Percentiles rank a stretch among this genome's conserved stretches.
Conservation (phyloP, 2,329 filamentous ascomycete genomes). For the Zarea fungicola region DNA sequence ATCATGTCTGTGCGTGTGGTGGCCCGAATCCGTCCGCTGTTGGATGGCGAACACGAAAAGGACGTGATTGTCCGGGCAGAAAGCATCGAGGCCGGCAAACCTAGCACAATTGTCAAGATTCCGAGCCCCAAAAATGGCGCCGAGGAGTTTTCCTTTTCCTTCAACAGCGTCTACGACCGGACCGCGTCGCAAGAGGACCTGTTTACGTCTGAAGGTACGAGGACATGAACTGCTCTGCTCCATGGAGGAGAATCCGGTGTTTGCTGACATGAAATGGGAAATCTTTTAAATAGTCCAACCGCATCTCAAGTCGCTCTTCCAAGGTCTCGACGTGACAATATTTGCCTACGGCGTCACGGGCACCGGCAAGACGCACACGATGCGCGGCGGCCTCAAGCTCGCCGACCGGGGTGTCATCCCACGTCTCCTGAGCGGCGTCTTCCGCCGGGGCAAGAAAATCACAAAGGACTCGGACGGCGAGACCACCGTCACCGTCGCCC, state of each 20-base stretch:
- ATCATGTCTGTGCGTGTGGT: conserved; percentile 74
- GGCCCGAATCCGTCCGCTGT: conserved; percentile 81
- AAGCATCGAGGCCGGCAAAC: conserved; percentile 54
- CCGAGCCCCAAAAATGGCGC: conserved; percentile 89
- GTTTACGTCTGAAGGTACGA: conserved; percentile 84
- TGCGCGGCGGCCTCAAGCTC: conserved; percentile 84
- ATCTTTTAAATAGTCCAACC: conserved; percentile 71
- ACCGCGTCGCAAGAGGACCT: conserved; percentile 76
- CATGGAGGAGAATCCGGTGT: neutral
- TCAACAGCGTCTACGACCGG: conserved; percentile 87
- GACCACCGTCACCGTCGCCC: conserved; percentile 65
- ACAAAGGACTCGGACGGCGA: conserved; percentile 69
- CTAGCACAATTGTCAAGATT: conserved; percentile 72
- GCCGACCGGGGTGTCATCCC: conserved; percentile 86
- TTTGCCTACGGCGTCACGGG: conserved; percentile 93
- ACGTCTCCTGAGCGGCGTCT: conserved; percentile 76
- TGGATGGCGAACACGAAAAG: conserved; percentile 78
- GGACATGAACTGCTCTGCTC: conserved; percentile 21
- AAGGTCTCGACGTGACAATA: conserved; percentile 79
- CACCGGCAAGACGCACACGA: conserved; percentile 92
- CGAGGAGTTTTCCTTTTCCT: conserved; percentile 90
- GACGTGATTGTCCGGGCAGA: conserved; percentile 77
- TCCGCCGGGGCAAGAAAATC: conserved; percentile 78
- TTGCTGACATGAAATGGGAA: neutral
- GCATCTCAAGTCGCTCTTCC: conserved; percentile 86